phyloP scores from a whole-genome alignment of 73 alveolate genomes.

The Paramecium biaurelia region DNA sequence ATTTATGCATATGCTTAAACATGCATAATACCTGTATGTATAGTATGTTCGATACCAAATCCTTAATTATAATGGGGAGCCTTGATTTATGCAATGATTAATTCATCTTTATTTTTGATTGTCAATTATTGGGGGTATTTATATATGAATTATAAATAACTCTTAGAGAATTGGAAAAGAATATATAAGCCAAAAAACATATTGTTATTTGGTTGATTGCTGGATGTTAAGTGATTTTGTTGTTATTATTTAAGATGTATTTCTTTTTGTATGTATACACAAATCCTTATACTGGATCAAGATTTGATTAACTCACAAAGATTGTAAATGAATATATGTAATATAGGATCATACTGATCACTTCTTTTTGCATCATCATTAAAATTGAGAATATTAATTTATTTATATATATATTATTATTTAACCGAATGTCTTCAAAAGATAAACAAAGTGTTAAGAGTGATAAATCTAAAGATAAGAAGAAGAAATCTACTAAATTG shows the following conservation, averaged over 20 bases:
- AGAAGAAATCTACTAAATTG: constrained; percentile 7
- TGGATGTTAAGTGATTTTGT: constrained; percentile 67
- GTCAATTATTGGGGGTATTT: constrained; percentile 68
- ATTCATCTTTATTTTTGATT: constrained; percentile 68
- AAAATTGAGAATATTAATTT: neutral
- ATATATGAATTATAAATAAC: neutral
- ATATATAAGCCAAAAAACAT: constrained; percentile 75
- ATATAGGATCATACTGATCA: neutral
- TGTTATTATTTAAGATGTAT: constrained; percentile 71
- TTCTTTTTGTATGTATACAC: constrained; percentile 61
- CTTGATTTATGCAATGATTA: constrained; percentile 69
- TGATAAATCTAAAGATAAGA: neutral
- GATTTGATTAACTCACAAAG: neutral
- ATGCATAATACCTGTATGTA: constrained; percentile 72
- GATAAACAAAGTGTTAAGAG: constrained; percentile 15
- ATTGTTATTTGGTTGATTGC: constrained; percentile 71
- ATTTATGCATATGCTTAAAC: constrained; percentile 76
- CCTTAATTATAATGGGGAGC: constrained; percentile 74
- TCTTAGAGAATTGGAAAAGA: constrained; percentile 68
- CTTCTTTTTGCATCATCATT: neutral
- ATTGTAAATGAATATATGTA: neutral
- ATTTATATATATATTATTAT: neutral
- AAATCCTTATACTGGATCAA: constrained; percentile 22
- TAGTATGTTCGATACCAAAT: constrained; percentile 70
- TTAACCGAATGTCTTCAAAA: constrained; percentile 46